Evolutionary conservation across 2,329 filamentous ascomycete species (phyloP), one percentile per base, ranked within the genome.

Genomic region (Trichoderma arundinaceum): DNA sequence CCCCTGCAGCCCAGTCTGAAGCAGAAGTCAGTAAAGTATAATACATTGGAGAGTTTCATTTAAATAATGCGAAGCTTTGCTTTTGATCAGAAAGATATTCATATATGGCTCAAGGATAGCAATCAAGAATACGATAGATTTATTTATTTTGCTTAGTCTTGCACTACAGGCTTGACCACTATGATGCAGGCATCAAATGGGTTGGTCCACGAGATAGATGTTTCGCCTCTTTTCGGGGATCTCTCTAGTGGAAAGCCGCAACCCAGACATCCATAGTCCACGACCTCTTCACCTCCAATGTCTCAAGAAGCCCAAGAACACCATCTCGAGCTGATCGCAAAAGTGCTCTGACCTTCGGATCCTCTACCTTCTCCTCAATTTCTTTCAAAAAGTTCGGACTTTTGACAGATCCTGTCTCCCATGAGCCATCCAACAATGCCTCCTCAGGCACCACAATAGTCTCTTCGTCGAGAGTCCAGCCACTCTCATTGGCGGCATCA

Each of bases 261-360:
- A 72, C 70, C 79, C 80, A 82, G 17, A 79, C 77, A 73, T 81
- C 79, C 79, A 82, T 81, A 22, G 76, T 78, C 60, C 73, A 74
- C 22, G 78, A 74, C 35, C 71, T 71, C 43, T 73, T 72, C 2
- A 75, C 75, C 0, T 72, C 73, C 35, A 73, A 66, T 3, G 68
- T 71, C 7, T 69, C 71, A n/a, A 77, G 58, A 0, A 74, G 72
- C 7, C 69, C 71, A 35, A 76, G 51, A 4, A 75, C 70, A 9
- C 77, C 76, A 53, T 79, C 76, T 53, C 75, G 70, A 8, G 72
- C 69, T 1, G 77, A 73, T 9, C 66, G 51, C 48, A 78, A 66
- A 38, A 77, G 64, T 0, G 67, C 64, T 56, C 68, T 73, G 6
- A 77, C 72, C 58, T 73, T 73, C 43, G 74, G 71, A 43, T 73